Percentiles rank a stretch among this genome's conserved stretches.
Conservation (phyloP, 129 eudicot genomes). For the Lactuca saligna region DNA sequence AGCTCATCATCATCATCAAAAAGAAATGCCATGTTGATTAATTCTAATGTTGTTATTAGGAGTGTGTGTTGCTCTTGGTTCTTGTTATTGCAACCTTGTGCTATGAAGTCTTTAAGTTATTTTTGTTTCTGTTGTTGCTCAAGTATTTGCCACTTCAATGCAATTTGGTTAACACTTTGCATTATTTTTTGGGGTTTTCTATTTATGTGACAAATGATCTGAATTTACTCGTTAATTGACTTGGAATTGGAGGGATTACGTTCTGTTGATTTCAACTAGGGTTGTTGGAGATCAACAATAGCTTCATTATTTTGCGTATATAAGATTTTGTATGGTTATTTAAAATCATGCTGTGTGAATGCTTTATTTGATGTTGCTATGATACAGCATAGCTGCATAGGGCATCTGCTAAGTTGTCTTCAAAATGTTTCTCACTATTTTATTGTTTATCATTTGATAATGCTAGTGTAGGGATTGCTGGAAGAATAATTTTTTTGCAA, state of each 20-base stretch:
- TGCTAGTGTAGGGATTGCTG: no score
- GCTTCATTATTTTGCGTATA: no score
- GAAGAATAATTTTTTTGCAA: no score
- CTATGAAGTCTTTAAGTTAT: constrained; percentile 2
- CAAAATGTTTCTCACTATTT: neutral
- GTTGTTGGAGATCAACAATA: no score
- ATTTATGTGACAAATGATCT: neutral
- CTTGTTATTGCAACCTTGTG: constrained; percentile 7
- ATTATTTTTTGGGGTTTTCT: neutral
- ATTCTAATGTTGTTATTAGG: neutral
- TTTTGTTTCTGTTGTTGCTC: constrained; percentile 11
- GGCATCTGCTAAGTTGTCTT: neutral
- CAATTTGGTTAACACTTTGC: neutral
- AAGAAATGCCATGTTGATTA: neutral
- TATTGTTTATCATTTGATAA: no score
- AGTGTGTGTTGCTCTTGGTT: neutral
- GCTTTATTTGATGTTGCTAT: no score
- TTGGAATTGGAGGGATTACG: neutral
- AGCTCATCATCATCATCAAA: neutral
- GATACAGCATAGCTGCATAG: neutral
- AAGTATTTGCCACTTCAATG: neutral
- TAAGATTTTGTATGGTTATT: no score
- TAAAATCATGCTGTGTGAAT: no score
- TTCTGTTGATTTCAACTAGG: constrained; percentile 5
- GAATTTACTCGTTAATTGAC: neutral